phyloP scores from a whole-genome alignment of 768 basidiomycete genomes.

The Lepiota venenata region DNA sequence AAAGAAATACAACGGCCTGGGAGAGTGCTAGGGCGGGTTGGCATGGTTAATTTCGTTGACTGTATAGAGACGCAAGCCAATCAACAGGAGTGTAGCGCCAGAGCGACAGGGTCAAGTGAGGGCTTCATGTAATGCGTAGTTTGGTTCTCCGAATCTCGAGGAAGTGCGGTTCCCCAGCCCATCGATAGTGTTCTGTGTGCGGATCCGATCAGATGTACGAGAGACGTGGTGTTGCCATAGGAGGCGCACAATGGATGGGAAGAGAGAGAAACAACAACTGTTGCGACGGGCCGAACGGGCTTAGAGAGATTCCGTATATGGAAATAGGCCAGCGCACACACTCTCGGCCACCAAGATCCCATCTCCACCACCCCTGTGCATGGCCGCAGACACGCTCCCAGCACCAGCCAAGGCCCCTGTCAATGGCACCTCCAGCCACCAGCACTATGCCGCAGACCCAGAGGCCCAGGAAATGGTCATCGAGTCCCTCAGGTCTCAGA shows the following conservation, averaged over 20 bases:
- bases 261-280: no score
- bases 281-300: slow-evolving; percentile 6
- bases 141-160: no score
- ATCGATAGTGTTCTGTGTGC: not conserved
- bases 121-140: not conserved
- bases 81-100: no score
- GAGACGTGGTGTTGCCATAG: not conserved
- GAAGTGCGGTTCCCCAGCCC: not conserved
- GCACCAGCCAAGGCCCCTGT: not conserved
- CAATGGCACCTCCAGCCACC: slow-evolving; percentile 15
- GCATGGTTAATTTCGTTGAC: not conserved
- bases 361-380: slow-evolving; percentile 6
- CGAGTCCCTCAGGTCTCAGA: slow-evolving; percentile 71
- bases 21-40: slow-evolving; percentile 5
- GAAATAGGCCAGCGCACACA: slow-evolving; percentile 2
- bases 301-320: slow-evolving; percentile 4
- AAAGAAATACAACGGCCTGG: slow-evolving; percentile 8
- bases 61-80: not conserved
- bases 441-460: slow-evolving; percentile 29
- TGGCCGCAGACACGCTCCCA: slow-evolving; percentile 15
- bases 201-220: no score
- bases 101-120: no score
- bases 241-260: not conserved
- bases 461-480: slow-evolving; percentile 87
- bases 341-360: not conserved